phyloP scores from a whole-genome alignment of 2,329 filamentous ascomycete species.

The Scorias spongiosa region DNA sequence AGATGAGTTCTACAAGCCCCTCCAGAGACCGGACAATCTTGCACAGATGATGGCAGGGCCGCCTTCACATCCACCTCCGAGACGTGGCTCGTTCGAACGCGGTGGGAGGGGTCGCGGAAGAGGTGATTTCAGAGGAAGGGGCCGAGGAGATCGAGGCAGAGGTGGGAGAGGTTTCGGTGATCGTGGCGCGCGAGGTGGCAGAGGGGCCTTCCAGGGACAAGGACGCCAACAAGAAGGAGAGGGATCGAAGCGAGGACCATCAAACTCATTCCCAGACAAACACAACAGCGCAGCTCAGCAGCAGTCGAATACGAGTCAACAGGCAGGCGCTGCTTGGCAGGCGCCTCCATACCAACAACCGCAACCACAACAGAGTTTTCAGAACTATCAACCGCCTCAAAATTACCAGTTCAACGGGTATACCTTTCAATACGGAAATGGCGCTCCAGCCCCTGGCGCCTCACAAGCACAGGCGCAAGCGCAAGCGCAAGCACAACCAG shows the following conservation, averaged over 20 bases:
- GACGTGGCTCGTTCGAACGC: conserved; percentile 11
- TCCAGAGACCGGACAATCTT: conserved; percentile 32
- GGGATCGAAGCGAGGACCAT: conserved; percentile 7
- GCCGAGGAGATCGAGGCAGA: conserved; percentile 4
- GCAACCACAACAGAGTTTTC: neutral
- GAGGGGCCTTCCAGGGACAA: conserved; percentile 11
- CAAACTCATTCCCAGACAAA: conserved; percentile 13
- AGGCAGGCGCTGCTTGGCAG: conserved; percentile 1
- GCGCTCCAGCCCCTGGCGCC: conserved; percentile 2
- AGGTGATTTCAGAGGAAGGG: conserved; percentile 10
- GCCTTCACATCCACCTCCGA: conserved; percentile 17
- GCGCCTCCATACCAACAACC: conserved; percentile 5
- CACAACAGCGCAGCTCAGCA: conserved; percentile 8
- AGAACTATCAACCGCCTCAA: conserved; percentile 93
- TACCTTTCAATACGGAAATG: conserved; percentile 12
- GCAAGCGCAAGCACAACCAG: neutral
- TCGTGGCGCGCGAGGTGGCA: conserved; percentile 13
- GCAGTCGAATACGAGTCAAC: conserved; percentile 2
- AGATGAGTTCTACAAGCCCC: conserved; percentile 31
- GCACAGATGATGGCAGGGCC: conserved; percentile 28
- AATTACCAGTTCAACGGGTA: conserved; percentile 75
- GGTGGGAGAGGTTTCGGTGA: conserved; percentile 12
- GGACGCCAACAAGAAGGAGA: conserved; percentile 1
- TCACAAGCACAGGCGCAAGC: neutral
- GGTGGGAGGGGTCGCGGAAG: conserved; percentile 16